These are phyloP conservation scores for Craspedostauros australis DNA, from an alignment of 108 stramenopile genomes.

Conservation along the genomic window DNA sequence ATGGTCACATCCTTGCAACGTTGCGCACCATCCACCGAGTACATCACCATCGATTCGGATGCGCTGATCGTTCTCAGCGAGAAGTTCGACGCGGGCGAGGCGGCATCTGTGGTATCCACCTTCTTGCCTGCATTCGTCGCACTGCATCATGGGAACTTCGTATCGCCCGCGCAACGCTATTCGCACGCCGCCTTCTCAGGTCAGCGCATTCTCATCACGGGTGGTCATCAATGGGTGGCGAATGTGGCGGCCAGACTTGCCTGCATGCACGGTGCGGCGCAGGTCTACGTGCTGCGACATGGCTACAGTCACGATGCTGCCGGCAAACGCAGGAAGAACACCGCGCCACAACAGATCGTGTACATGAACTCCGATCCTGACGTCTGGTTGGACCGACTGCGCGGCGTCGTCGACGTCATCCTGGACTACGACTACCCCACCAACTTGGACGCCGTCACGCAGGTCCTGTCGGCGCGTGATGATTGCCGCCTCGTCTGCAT, in stretches of 20 bases:
- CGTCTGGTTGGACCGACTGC: conserved; percentile 4
- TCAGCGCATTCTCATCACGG: conserved; percentile 21
- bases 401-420: conserved; percentile 28
- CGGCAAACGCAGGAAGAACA: conserved; percentile 3
- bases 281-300: conserved; percentile 8
- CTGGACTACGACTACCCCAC: conserved; percentile 25
- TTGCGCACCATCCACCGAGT: conserved; percentile 8
- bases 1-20: conserved; percentile 11
- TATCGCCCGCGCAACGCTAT: conserved; percentile 10
- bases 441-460: conserved; percentile 11
- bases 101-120: conserved; percentile 18
- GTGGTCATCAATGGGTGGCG: conserved; percentile 13
- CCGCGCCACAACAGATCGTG: conserved; percentile 2
- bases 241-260: conserved; percentile 28
- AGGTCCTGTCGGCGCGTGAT: conserved; percentile 3
- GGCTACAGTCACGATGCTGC: background rate
- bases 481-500: background rate
- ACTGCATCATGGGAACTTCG: conserved; percentile 33
- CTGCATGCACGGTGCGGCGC: conserved; percentile 12
- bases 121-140: conserved; percentile 33
- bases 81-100: conserved; percentile 24
- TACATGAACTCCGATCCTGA: conserved; percentile 16
- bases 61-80: conserved; percentile 18
- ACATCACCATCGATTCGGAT: conserved; percentile 10
- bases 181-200: conserved; percentile 9